A percentile compares a stretch with the other conserved stretches of the same genome.
phyloP scores from a whole-genome alignment of 23 red algal genomes.

The Gracilaria gracilis region DNA sequence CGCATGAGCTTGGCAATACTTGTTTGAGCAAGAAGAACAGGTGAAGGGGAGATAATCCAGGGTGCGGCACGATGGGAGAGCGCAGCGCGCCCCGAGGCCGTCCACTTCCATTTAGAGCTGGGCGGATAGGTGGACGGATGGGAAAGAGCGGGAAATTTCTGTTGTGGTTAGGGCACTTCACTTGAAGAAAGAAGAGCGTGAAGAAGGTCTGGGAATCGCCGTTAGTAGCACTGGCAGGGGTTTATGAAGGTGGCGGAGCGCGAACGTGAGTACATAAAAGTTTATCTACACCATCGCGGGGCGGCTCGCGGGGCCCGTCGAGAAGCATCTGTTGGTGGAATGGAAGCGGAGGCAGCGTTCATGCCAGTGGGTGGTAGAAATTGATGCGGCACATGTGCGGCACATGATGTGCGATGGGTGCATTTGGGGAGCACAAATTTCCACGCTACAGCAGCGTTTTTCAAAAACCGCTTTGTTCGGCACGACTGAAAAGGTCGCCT shows the following conservation, averaged over 20 bases:
- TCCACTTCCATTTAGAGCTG: constrained; percentile 61
- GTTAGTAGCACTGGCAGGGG: background rate
- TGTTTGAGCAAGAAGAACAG: constrained; percentile 30
- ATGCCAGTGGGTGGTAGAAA: background rate
- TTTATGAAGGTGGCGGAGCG: background rate
- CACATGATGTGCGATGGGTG: too few species aligned
- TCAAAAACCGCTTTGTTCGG: too few species aligned
- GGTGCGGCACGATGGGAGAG: constrained; percentile 48
- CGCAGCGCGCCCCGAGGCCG: constrained; percentile 65
- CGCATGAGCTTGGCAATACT: constrained; percentile 50
- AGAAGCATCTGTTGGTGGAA: background rate
- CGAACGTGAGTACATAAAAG: too few species aligned
- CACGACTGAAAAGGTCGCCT: too few species aligned
- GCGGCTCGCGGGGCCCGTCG: background rate
- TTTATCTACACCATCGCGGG: too few species aligned
- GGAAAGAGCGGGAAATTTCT: background rate
- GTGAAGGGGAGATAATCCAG: constrained; percentile 66
- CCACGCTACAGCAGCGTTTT: background rate
- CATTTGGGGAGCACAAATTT: background rate
- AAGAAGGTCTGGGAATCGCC: background rate
- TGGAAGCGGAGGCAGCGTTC: background rate
- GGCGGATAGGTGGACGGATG: background rate
- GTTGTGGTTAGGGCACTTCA: background rate
- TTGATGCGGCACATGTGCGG: background rate
- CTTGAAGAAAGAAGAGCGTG: background rate